Evolutionary conservation across 2,329 filamentous ascomycete genomes (phyloP), one percentile per base, ranked within the genome.

Genomic region (Cercospora zeina): DNA sequence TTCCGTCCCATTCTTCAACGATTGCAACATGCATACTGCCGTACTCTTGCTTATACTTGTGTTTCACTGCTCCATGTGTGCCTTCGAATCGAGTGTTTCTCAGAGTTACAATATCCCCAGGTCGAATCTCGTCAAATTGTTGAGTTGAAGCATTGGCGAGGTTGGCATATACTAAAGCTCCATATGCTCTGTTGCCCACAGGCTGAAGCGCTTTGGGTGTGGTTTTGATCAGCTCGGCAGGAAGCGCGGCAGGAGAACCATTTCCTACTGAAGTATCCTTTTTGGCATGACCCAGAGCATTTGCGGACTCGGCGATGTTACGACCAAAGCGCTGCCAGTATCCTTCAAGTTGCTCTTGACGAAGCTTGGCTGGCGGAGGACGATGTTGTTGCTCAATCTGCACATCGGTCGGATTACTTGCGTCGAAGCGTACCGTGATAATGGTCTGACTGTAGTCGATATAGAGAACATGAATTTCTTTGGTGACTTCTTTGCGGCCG

Each of bases 1-100:
- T 96, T 2, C 95, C 95, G 75, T 99, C 95, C 95, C 95, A 99
- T 75, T 99, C 95, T 9, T 91, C 85, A 3, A 99, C 93, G 2
- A 99, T 80, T 1, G 85, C 95, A 0, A 97, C 93, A 72, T 99
- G 95, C 66, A 93, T 84, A 6, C 64, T 37, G 1, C 71, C 72
- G 1, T 97, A 90, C 69, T 99, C 95, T 57, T 86, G 81, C 54
- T 83, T 88, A 76, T 99, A 99, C 76, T 97, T 97, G 68, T 90
- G 89, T 74, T 97, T 93, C 89, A 99, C 93, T 4, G 92, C 85
- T 1, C 95, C 95, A 36, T 71, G 69, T 69, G 93, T 91, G 62
- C 95, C 95, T 77, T 97, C 91, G 79, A 99, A 97, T 68, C 88
- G 90, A 39, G 93, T 90, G 70, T 97, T 97, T 69, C 95, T 90